Evolutionary conservation across 2,329 filamentous ascomycete genomes (phyloP).

Genomic region (Mycosphaerella arachidis): DNA sequence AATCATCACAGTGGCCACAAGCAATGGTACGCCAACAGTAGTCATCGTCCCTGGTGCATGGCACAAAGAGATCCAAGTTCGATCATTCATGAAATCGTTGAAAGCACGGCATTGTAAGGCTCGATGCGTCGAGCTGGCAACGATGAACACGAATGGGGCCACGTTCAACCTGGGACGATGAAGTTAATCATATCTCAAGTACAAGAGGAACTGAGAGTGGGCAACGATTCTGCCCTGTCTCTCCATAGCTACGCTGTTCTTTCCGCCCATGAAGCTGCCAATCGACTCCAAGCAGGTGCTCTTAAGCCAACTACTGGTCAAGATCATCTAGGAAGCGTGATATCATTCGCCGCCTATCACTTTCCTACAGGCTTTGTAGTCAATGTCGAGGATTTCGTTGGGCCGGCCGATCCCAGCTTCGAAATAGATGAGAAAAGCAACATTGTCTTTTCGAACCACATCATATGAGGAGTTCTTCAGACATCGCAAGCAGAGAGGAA

Average conservation of each 20-base stretch:
- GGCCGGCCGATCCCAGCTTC: conserved; percentile 1
- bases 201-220: conserved; percentile 1
- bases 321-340: conserved; percentile 1
- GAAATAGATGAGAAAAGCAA: conserved; percentile 1
- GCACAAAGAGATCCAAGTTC: conserved; percentile 6
- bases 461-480: conserved; percentile 10
- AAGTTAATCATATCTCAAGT: conserved; percentile 7
- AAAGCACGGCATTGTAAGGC: neutral
- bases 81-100: conserved; percentile 3
- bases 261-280: conserved; percentile 8
- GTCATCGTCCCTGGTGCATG: conserved; percentile 4
- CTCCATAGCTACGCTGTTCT: conserved; percentile 10
- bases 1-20: neutral
- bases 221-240: conserved; percentile 4
- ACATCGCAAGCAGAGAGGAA: conserved; percentile 1
- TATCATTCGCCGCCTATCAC: conserved; percentile 11
- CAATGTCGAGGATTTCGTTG: conserved; percentile 7
- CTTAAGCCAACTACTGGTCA: neutral
- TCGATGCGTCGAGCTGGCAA: conserved; percentile 1
- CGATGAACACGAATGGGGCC: neutral
- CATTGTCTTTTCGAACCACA: neutral
- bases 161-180: conserved; percentile 11
- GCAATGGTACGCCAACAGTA: neutral
- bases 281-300: conserved; percentile 7
- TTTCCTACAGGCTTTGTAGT: conserved; percentile 4